phyloP scores from a whole-genome alignment of 345 rosid species.

The Arabidopsis arenosa region DNA sequence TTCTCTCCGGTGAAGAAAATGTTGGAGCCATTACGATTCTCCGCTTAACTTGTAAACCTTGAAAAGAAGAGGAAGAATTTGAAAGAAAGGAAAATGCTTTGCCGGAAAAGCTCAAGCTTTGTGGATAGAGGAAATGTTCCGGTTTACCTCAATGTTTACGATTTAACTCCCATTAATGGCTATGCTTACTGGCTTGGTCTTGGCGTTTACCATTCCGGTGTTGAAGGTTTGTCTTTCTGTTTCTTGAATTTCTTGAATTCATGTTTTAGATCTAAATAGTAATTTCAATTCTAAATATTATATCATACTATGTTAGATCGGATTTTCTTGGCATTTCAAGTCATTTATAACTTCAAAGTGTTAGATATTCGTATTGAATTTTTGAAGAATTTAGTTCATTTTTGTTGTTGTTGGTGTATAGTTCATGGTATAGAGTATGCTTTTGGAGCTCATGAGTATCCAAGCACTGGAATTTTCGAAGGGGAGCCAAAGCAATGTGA shows the following conservation, averaged over 20 bases:
- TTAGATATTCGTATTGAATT: background rate
- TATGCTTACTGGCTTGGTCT: conserved; percentile 98
- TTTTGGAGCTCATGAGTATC: conserved; percentile 93
- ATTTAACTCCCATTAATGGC: conserved; percentile 93
- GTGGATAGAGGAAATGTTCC: conserved; percentile 80
- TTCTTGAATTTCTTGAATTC: conserved; percentile 15
- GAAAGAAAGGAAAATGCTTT: conserved; percentile 55
- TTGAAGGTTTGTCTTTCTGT: conserved; percentile 71
- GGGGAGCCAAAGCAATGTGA: conserved; percentile 91
- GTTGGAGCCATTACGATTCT: conserved; percentile 1
- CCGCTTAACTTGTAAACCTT: background rate
- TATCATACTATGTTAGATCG: conserved; percentile 40
- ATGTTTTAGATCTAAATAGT: conserved; percentile 31
- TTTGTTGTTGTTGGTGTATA: conserved; percentile 39
- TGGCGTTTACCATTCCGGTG: conserved; percentile 97
- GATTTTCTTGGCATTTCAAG: conserved; percentile 4
- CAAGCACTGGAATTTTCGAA: conserved; percentile 94
- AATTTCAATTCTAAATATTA: background rate
- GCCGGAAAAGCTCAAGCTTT: conserved; percentile 60
- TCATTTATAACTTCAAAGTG: background rate
- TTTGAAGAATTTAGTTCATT: background rate
- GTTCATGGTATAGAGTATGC: conserved; percentile 97
- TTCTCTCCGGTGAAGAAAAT: conserved; percentile 11
- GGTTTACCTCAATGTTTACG: conserved; percentile 92
- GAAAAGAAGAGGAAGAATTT: background rate